These are phyloP conservation scores for Lactarius trivialis DNA, from an alignment of 768 basidiomycete species.

Conservation along the genomic window DNA sequence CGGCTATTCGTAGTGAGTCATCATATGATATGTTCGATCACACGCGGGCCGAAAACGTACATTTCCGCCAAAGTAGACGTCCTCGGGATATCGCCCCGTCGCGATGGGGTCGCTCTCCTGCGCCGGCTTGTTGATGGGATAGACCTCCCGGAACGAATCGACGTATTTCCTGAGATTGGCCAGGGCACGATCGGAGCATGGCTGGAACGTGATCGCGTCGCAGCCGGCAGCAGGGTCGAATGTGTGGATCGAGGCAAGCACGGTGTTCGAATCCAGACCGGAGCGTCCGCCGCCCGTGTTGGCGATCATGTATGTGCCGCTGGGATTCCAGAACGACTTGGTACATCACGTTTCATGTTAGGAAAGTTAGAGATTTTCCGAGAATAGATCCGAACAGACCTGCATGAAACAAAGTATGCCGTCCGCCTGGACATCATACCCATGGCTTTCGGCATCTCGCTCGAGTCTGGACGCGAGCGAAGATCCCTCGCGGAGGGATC, in stretches of 20 bases:
- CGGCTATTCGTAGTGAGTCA: slow-evolving; percentile 50
- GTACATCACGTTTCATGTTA: neutral
- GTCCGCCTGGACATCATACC: slow-evolving; percentile 52
- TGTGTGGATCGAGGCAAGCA: slow-evolving; percentile 65
- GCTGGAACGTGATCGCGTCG: slow-evolving; percentile 69
- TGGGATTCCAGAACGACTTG: slow-evolving; percentile 70
- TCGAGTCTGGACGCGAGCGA: slow-evolving; percentile 51
- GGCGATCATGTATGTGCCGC: slow-evolving; percentile 52
- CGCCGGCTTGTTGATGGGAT: slow-evolving; percentile 54
- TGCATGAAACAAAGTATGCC: slow-evolving; percentile 68
- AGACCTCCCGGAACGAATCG: slow-evolving; percentile 63
- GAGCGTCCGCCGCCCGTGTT: slow-evolving; percentile 69
- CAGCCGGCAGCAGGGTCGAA: slow-evolving; percentile 68
- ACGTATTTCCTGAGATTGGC: slow-evolving; percentile 62
- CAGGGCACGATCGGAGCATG: slow-evolving; percentile 72
- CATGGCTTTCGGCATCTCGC: slow-evolving; percentile 38
- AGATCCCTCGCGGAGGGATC: slow-evolving; percentile 41
- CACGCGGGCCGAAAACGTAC: slow-evolving; percentile 41
- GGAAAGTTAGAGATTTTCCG: neutral
- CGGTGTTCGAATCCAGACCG: slow-evolving; percentile 40
- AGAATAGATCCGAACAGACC: slow-evolving; percentile 30
- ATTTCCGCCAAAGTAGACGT: slow-evolving; percentile 64
- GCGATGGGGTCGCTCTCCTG: slow-evolving; percentile 50
- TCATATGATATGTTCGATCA: neutral
- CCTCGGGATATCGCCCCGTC: slow-evolving; percentile 70